Base-by-base conservation (phyloP, 2,329 filamentous ascomycete genomes). In the Trichoderma sp. region DNA sequence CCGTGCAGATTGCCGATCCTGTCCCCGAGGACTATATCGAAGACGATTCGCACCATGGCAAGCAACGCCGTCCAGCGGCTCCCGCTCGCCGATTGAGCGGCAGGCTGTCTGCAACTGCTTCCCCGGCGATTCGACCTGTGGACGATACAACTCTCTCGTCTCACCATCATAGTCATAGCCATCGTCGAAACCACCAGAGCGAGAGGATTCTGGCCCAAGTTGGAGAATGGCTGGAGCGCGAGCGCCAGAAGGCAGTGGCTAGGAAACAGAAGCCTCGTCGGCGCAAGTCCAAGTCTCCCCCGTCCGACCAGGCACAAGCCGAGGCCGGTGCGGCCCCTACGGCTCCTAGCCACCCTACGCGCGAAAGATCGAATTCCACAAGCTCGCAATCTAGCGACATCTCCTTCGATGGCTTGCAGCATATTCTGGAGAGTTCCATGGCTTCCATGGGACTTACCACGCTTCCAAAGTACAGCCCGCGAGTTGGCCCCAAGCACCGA, bases 151-250 rank as follows among this genome's bases (percentile, higher is more conserved):
- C 76, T 9, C 75, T 78, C n/a, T 74, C 79, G 35, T 79, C 79
- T 18, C 69, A 73, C 63, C 69, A 73, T 29, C 38, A 71, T 59
- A 80, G 83, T 11, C 81, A 83, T 60, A 80, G 83, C 12, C 81
- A 83, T 75, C 82, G 80, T 21, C 82, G 82, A 35, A 83, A 83
- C 72, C 85, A 87, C 74, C 83, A 86, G 67, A 87, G 87, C 71
- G 87, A 91, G 78, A 89, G 88, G 77, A 84, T 97, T 8, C 85
- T 97, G 33, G 88, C 91, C 24, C 94, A 97, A 81, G 91, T 98
- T 16, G 89, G 90, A 31, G 91, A 94, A 78, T 98, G 96, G 96
- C 86, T 98, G 53, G 91, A 95, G 79, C 90, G 92, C 67, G 95
- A 98, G 84, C 93, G 92, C 81, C 85, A 87, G 38, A 91, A 91